Conservation (phyloP, 768 basidiomycete species). For the Lactarius sanguifluus region DNA sequence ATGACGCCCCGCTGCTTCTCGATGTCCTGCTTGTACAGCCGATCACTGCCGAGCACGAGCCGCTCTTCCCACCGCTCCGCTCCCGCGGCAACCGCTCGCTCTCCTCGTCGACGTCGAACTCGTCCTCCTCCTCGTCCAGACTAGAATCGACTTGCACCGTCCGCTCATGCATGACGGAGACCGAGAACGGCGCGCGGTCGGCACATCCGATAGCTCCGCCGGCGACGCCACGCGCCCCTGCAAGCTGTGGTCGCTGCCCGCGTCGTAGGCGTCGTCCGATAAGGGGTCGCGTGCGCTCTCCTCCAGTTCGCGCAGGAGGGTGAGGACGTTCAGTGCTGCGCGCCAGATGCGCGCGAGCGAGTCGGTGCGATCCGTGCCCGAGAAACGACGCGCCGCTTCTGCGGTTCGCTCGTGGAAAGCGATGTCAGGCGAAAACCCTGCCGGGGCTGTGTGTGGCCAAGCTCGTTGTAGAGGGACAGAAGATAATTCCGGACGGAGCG, state of each 20-base stretch:
- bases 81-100: slow-evolving; percentile 45
- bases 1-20: slow-evolving; percentile 54
- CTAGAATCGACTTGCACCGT: slow-evolving; percentile 60
- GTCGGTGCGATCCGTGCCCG: slow-evolving; percentile 42
- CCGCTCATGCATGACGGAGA: slow-evolving; percentile 71
- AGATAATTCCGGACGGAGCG: too few species aligned
- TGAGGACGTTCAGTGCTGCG: slow-evolving; percentile 81
- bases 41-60: slow-evolving; percentile 76
- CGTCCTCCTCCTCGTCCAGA: slow-evolving; percentile 69
- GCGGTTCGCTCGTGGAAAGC: slow-evolving; percentile 36
- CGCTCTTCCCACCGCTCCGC: slow-evolving; percentile 78
- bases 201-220: slow-evolving; percentile 33
- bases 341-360: slow-evolving; percentile 69
- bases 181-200: slow-evolving; percentile 58
- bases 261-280: slow-evolving; percentile 25
- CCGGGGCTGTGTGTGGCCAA: too few species aligned
- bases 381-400: slow-evolving; percentile 38
- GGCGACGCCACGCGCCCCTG: slow-evolving; percentile 51
- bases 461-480: too few species aligned
- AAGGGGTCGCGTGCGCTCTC: slow-evolving; percentile 43
- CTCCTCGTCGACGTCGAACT: too few species aligned
- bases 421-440: too few species aligned
- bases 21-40: slow-evolving; percentile 70
- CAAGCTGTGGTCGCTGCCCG: slow-evolving; percentile 57
- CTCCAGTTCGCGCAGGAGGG: slow-evolving; percentile 67